A percentile compares a stretch with the other conserved stretches of the same genome.
phyloP scores from a whole-genome alignment of 1,284 basidiomycete species.

The Porogramme epimiltina region DNA sequence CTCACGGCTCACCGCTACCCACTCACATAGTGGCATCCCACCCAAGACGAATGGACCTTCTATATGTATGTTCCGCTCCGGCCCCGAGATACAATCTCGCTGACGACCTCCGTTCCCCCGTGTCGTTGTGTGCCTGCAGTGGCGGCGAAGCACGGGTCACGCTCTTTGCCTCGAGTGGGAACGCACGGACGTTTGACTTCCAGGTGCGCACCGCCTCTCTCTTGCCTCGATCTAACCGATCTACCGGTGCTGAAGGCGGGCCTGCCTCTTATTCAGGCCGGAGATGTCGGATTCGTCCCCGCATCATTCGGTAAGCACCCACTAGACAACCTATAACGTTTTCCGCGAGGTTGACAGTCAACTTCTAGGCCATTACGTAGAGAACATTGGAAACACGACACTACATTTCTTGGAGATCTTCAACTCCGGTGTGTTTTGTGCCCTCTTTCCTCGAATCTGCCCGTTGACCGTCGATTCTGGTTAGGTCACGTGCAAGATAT shows the following conservation, averaged over 20 bases:
- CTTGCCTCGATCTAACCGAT: background rate
- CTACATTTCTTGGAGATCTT: slow-evolving; percentile 68
- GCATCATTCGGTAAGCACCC: slow-evolving; percentile 46
- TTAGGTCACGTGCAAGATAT: slow-evolving; percentile 62
- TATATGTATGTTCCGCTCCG: slow-evolving; percentile 37
- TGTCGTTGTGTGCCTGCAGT: slow-evolving; percentile 32
- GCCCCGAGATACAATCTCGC: background rate
- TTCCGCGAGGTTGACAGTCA: background rate
- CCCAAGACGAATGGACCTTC: slow-evolving; percentile 68
- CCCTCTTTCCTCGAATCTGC: background rate
- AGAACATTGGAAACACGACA: slow-evolving; percentile 69
- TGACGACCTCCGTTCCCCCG: background rate
- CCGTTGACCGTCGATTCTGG: background rate
- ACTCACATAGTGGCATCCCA: slow-evolving; percentile 66
- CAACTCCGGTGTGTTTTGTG: slow-evolving; percentile 45
- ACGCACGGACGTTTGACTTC: slow-evolving; percentile 71
- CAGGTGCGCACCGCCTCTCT: slow-evolving; percentile 36
- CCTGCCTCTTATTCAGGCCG: slow-evolving; percentile 42
- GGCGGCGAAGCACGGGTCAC: slow-evolving; percentile 62
- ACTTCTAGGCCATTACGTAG: slow-evolving; percentile 61
- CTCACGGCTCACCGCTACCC: slow-evolving; percentile 1
- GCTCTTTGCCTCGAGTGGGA: slow-evolving; percentile 61
- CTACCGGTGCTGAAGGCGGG: background rate
- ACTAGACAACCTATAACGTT: background rate
- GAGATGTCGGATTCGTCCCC: slow-evolving; percentile 70